These are phyloP conservation scores for Bifiguratus adelaidae DNA, from an alignment of 192 early-diverging fungal genomes.

Conservation along the genomic window DNA sequence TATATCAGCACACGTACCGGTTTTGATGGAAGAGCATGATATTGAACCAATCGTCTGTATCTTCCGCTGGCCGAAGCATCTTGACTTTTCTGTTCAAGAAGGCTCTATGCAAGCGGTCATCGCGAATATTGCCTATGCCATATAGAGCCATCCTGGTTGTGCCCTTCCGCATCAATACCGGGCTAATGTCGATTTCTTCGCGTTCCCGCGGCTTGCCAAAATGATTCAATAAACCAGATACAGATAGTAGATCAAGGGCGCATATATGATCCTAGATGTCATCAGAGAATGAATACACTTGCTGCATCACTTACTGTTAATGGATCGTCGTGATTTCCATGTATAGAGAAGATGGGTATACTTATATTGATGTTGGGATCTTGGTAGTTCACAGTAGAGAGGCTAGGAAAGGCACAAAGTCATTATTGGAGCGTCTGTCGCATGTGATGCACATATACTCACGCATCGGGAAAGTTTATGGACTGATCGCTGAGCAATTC, in stretches of 20 bases:
- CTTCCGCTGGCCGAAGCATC: constrained; percentile 58
- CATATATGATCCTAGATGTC: constrained; percentile 73
- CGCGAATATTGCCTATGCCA: constrained; percentile 88
- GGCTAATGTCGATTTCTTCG: constrained; percentile 69
- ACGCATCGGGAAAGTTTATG: constrained; percentile 55
- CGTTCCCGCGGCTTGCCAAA: constrained; percentile 69
- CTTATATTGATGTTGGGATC: constrained; percentile 80
- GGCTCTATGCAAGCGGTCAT: constrained; percentile 76
- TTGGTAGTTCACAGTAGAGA: constrained; percentile 70
- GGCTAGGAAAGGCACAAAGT: too few species aligned
- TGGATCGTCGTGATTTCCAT: constrained; percentile 98
- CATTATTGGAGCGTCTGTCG: not conserved
- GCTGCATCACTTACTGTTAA: too few species aligned
- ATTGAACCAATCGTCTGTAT: constrained; percentile 76
- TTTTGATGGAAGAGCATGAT: constrained; percentile 92
- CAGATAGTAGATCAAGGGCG: constrained; percentile 72
- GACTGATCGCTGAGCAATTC: constrained; percentile 70
- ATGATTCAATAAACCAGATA: constrained; percentile 83
- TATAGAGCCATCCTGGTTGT: constrained; percentile 67
- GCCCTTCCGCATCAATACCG: constrained; percentile 77
- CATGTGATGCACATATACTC: not conserved
- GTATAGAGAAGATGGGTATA: constrained; percentile 90
- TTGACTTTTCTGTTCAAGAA: constrained; percentile 62
- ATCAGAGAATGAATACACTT: too few species aligned
- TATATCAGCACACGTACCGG: constrained; percentile 34